A percentile compares a stretch with the other conserved stretches of the same genome.
These are phyloP conservation scores for Strigomonas culicis DNA, from an alignment of 208 protist species.

Conservation along the genomic window DNA sequence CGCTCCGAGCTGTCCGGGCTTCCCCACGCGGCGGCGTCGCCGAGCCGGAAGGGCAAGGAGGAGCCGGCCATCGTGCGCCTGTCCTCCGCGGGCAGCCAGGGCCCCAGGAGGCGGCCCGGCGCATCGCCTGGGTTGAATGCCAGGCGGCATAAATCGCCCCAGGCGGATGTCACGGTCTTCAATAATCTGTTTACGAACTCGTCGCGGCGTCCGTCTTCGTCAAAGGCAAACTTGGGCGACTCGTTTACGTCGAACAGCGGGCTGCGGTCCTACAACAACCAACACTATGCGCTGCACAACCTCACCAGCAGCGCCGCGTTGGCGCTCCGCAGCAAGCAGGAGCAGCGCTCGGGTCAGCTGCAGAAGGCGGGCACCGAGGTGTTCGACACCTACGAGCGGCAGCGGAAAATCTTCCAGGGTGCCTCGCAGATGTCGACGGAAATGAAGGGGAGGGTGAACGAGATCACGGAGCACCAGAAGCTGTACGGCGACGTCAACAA, in stretches of 20 bases:
- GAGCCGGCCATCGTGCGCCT: too few species aligned
- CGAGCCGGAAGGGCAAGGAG: too few species aligned
- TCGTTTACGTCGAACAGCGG: neutral
- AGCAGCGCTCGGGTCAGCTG: constrained; percentile 1
- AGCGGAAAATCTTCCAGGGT: constrained; percentile 26
- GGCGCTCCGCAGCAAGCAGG: constrained; percentile 2
- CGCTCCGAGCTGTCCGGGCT: too few species aligned
- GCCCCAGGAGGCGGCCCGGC: too few species aligned
- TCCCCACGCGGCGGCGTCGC: too few species aligned
- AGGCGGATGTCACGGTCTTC: constrained; percentile 2
- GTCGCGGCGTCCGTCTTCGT: neutral
- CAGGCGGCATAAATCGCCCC: neutral
- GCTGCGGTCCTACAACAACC: too few species aligned
- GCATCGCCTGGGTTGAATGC: too few species aligned
- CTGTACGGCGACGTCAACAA: neutral
- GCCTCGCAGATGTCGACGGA: constrained; percentile 22
- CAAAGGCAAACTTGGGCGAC: neutral
- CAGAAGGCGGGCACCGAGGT: constrained; percentile 23
- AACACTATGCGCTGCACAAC: neutral
- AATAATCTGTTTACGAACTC: neutral
- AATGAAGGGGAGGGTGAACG: constrained; percentile 33
- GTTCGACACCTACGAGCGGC: constrained; percentile 22
- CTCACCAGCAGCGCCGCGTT: neutral
- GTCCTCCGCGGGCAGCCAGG: too few species aligned
- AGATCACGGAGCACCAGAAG: constrained; percentile 29